Base-by-base conservation (phyloP, 2,329 filamentous ascomycete genomes). In the Dactylellina drechsleri region DNA sequence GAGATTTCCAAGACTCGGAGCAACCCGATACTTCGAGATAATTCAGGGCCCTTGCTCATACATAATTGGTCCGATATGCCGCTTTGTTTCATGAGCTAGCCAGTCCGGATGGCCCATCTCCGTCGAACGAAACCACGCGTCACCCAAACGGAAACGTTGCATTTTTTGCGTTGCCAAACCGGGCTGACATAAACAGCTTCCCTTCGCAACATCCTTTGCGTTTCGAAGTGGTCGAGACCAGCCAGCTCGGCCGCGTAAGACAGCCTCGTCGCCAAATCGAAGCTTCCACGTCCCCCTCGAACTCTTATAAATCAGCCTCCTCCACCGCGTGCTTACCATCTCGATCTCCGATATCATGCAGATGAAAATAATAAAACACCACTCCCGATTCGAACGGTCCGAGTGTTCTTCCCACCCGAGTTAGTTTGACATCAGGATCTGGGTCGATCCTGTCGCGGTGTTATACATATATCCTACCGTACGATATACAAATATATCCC, bases 171-270 rank as follows among this genome's bases (percentile, higher is more conserved):
- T 41, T 41, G 43, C 43, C 31, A 7, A 10, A 36, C 10, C 10
- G 6, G 10, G 67, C 59, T 72, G 67, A 72, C 67, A 64, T 41
- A 60, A 45, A 54, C 20, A 43, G 40, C 16, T 62, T 18, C 56
- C 23, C 18, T 56, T 31, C 18, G 28, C 15, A 47, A 47, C 7
- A 16, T 13, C 8, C 1, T 47, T 6, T 15, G 31, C 3, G 2
- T 7, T 12, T 18, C 23, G 23, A 23, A 23, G 2, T 23, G 2
- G n/a, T 36, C 52, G 43, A 36, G 49, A 52, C 54, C 40, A 66
- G 61, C 49, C 53, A 36, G 6, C 10, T 59, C 41, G 71, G 65
- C 57, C 71, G 71, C 71, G 71, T 75, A 75, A 75, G 68, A 66
- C 68, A 73, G 68, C 71, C 71, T 75, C 64, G 58, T 68, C 36